phyloP scores from a whole-genome alignment of 163 green algal species.

The Chlamydomonas reinhardtii region DNA sequence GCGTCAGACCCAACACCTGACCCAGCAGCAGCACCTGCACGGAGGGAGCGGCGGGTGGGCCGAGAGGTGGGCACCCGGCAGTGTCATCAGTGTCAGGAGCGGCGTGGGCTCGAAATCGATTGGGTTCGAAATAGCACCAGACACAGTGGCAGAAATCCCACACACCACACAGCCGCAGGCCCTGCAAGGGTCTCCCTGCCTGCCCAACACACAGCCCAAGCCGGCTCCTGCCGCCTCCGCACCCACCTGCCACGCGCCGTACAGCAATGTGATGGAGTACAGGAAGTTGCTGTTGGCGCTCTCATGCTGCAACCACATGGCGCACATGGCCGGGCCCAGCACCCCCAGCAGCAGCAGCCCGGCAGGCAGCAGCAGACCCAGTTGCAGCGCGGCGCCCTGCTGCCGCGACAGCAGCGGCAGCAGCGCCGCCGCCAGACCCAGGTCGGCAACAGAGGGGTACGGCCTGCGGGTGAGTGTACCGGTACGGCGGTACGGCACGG shows the following conservation, averaged over 20 bases:
- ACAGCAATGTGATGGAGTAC: constrained; percentile 85
- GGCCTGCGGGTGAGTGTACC: constrained; percentile 39
- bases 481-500: no score
- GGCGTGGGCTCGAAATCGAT: no score
- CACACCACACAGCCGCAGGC: no score
- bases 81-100: no score
- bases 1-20: constrained; percentile 2
- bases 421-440: constrained; percentile 71
- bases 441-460: constrained; percentile 79
- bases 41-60: no score
- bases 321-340: constrained; percentile 75
- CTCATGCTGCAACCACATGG: constrained; percentile 79
- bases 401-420: constrained; percentile 62
- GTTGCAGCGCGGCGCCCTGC: constrained; percentile 45
- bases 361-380: constrained; percentile 65
- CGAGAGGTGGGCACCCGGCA: no score
- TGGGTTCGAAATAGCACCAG: no score
- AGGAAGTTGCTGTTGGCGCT: constrained; percentile 89
- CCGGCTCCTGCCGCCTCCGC: no score
- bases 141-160: no score
- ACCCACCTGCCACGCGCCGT: constrained; percentile 71
- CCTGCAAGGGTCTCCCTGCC: no score
- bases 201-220: no score
- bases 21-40: constrained; percentile 2
- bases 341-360: constrained; percentile 70